Percentiles rank a stretch among this genome's conserved stretches.
Conservation (phyloP, 2,329 filamentous ascomycete genomes). For the Trematosphaeria pertusa region DNA sequence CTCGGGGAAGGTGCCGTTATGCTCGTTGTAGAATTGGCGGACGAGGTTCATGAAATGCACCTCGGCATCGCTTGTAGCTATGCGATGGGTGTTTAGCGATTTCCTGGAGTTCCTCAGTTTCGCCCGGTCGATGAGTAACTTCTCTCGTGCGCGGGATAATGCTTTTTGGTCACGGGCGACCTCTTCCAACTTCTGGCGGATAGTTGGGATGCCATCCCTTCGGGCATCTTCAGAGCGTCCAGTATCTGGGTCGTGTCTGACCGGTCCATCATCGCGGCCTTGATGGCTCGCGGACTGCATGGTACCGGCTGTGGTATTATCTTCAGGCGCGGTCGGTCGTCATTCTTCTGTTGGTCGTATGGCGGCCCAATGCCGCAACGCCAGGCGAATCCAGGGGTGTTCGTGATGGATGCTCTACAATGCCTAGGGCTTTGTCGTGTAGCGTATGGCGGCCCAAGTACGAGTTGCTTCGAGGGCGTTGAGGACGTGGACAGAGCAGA, state of each 20-base stretch:
- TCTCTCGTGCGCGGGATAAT: constrained; percentile 7
- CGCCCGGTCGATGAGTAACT: constrained; percentile 20
- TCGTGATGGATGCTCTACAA: too few species aligned
- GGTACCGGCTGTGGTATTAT: constrained; percentile 1
- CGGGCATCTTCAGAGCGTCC: neutral
- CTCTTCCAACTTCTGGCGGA: constrained; percentile 5
- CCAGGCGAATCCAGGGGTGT: too few species aligned
- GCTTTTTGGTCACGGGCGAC: constrained; percentile 5
- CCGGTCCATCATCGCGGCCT: neutral
- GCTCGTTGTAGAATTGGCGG: constrained; percentile 13
- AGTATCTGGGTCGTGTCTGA: neutral
- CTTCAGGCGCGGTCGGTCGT: too few species aligned
- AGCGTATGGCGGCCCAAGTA: too few species aligned
- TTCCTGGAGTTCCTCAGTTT: constrained; percentile 7
- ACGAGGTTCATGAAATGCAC: constrained; percentile 18
- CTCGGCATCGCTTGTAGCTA: constrained; percentile 17
- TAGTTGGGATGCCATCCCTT: neutral
- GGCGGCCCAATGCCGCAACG: too few species aligned
- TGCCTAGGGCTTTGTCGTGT: too few species aligned
- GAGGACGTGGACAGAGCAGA: constrained; percentile 11
- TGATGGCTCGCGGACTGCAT: constrained; percentile 3
- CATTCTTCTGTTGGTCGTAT: too few species aligned
- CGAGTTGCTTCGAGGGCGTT: too few species aligned
- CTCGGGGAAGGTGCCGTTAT: constrained; percentile 3
- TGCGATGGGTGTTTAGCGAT: constrained; percentile 13